Base-by-base conservation (phyloP, 257 asterid genomes). In the Cordia subcordata region DNA sequence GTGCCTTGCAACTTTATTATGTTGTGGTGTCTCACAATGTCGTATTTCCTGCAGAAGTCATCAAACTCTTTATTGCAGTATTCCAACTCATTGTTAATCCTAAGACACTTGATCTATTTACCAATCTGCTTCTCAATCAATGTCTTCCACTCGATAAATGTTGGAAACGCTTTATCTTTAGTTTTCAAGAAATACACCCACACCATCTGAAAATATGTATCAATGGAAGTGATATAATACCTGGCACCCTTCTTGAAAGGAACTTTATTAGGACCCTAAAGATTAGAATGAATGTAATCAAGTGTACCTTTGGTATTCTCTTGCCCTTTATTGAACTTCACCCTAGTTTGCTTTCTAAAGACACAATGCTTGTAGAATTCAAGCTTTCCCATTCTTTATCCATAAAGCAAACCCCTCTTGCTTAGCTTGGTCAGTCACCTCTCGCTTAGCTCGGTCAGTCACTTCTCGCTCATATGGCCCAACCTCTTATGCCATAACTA, bases 311-410 rank as follows among this genome's bases (percentile, higher is more conserved):
- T 59, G 11, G 64, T 13, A 1, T 12, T 44, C 10, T 59, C 35
- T 0, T 0, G 13, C 3, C 19, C 40, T 15, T 10, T 12, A 19
- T 21, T 23, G 40, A 59, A 59, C 53, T 45, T 55, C 20, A 55
- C 20, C 0, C 45, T 55, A 4, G 11, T 37, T 5, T 55, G 21
- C 44, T 55, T 55, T 4, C 60, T 68, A 55, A 74, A 70, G 96
- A 96, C 69, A 87, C 88, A 17, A 18, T 71, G 15, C 6, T 17
- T 15, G 16, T 22, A 22, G 11, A 53, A 16, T 12, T 14, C 11
- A 0, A 16, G 15, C 16, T 23, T 53, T 13, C 11, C 13, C 11
- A 11, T 20, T 4, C 11, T 23, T 11, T 13, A 4, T 14, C 5
- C 19, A 10, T 27, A 16, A 4, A 51, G 27, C 27, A 4, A 22